These are phyloP conservation scores for Arthrobotrys sinensis DNA, from an alignment of 2,329 filamentous ascomycete genomes.

Conservation along the genomic window DNA sequence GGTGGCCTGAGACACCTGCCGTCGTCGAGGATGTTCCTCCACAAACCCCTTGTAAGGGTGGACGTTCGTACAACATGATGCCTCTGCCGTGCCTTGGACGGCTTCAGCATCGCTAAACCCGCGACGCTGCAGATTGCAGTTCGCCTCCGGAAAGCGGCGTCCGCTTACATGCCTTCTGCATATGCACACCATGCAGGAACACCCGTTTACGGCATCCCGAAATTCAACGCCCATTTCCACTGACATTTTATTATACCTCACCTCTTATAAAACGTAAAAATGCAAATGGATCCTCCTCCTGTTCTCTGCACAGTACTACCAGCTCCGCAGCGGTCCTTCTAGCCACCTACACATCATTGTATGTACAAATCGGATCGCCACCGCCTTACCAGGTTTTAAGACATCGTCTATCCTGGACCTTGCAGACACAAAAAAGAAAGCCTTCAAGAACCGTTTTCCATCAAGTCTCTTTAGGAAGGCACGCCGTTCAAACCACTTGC, in stretches of 20 bases:
- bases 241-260: constrained; percentile 21
- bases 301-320: background rate
- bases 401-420: constrained; percentile 55
- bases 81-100: constrained; percentile 14
- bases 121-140: constrained; percentile 47
- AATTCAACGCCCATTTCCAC: constrained; percentile 34
- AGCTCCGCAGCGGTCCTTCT: background rate
- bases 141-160: constrained; percentile 57
- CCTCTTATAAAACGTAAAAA: constrained; percentile 23
- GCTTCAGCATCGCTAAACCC: constrained; percentile 51
- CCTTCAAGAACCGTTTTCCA: constrained; percentile 44
- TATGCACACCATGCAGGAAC: constrained; percentile 59
- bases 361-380: constrained; percentile 52
- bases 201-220: constrained; percentile 52
- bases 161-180: constrained; percentile 59
- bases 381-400: constrained; percentile 54
- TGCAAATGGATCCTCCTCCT: constrained; percentile 10
- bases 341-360: constrained; percentile 11
- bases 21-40: background rate
- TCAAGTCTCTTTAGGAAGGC: constrained; percentile 52
- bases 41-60: background rate
- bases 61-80: constrained; percentile 21
- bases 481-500: constrained; percentile 44
- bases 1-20: background rate
- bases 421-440: constrained; percentile 51